Conservation (phyloP, 371 early-diverging fungal genomes). For the Dipsacomyces acuminosporus region DNA sequence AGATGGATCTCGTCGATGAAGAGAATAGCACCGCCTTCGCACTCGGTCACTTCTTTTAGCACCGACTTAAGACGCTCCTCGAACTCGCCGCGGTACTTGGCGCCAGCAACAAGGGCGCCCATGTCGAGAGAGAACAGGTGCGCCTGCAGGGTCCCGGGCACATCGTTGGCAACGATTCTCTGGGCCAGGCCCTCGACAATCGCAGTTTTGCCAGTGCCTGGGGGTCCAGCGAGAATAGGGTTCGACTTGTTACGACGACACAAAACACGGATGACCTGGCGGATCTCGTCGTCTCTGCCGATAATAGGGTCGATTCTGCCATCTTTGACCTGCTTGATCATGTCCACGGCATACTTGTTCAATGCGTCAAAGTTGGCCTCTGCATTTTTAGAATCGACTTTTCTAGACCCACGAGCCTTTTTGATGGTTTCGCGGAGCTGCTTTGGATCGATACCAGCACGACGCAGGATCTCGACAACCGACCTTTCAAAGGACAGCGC, state of each 20-base stretch:
- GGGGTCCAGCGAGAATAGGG: conserved; percentile 88
- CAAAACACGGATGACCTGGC: conserved; percentile 71
- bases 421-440: conserved; percentile 71
- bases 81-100: conserved; percentile 97
- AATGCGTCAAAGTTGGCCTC: conserved; percentile 82
- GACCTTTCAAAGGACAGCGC: conserved; percentile 70
- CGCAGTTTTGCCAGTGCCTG: conserved; percentile 96
- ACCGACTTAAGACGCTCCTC: conserved; percentile 98
- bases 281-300: conserved; percentile 79
- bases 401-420: conserved; percentile 77
- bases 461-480: conserved; percentile 58
- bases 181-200: conserved; percentile 96
- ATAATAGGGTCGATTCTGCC: conserved; percentile 78
- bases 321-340: conserved; percentile 61
- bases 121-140: conserved; percentile 93
- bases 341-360: conserved; percentile 87
- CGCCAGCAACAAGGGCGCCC: conserved; percentile 91
- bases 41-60: conserved; percentile 92
- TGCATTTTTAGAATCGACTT: conserved; percentile 77
- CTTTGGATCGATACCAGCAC: conserved; percentile 66
- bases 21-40: conserved; percentile 88
- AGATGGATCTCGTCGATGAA: conserved; percentile 99
- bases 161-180: conserved; percentile 93
- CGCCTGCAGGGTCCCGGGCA: conserved; percentile 82
- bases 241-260: conserved; percentile 88